Evolutionary conservation across 106 monocot genomes (phyloP), one percentile per base, ranked within the genome.

Genomic region (Phalaenopsis aphrodite): DNA sequence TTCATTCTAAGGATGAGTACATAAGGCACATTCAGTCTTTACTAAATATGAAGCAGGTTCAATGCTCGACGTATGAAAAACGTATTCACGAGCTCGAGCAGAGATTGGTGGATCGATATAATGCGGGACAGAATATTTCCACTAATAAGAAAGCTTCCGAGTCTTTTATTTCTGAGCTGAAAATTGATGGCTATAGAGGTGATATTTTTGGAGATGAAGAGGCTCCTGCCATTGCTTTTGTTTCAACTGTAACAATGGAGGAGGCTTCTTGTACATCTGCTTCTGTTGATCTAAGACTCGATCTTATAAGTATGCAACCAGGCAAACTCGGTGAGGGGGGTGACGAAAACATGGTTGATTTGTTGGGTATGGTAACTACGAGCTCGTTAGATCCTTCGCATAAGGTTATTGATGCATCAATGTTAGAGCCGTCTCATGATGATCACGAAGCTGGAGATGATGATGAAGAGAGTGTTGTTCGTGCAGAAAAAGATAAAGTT

Each of bases 261-360:
- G 98, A 92, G 79, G 83, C 81, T 45, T 94, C 94, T 74, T 89
- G 83, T 78, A 81, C 85, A 52, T 93, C 93, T 14, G 82, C 79
- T 77, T 84, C 72, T 10, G 45, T 79, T 41, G 90, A 91, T 36
- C 78, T 78, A 67, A 88, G 87, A 65, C 66, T 86, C 42, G 88
- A 84, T 42, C 76, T 79, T 43, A 72, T 67, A 42, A 64, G 48
- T 68, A 79, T 77, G 57, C 80, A 80, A 77, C 39, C 78, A 39
- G 75, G 41, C 46, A 98, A 92, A 81, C 75, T 81, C 72, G 79
- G 81, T 82, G 98, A 98, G 81, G 88, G 90, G 68, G 90, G 88
- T 37, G 98, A 99, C 87, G 98, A 99, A 85, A 95, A 85, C 72
- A 99, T 99, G 99, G 83, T 86, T 19, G 99, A 99, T 79, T 79